These are phyloP conservation scores for Chalciporus pseudorubinellus DNA, from an alignment of 768 basidiomycete genomes.

Conservation along the genomic window DNA sequence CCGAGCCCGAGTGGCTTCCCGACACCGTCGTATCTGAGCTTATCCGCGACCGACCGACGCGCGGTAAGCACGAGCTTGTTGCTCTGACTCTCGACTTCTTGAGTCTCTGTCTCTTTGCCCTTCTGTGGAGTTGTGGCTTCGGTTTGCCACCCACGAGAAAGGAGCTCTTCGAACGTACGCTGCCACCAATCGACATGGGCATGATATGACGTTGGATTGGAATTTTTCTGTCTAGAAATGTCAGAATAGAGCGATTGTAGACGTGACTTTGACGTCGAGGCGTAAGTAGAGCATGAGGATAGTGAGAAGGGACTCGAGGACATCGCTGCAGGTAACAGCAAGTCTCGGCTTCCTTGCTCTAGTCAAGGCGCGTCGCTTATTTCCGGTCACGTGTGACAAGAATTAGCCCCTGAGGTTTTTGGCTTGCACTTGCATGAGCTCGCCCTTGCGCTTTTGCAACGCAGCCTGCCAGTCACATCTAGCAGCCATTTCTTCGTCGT, in stretches of 20 bases:
- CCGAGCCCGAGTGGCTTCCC: conserved; percentile 75
- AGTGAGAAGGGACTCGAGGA: conserved; percentile 15
- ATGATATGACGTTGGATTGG: conserved; percentile 79
- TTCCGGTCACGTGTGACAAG: conserved; percentile 9
- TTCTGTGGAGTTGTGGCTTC: conserved; percentile 13
- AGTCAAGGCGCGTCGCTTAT: conserved; percentile 7
- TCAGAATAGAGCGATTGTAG: conserved; percentile 86
- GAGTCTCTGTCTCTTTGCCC: conserved; percentile 6
- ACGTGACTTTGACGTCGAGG: conserved; percentile 40
- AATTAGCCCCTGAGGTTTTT: background rate
- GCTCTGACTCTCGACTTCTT: conserved; percentile 19
- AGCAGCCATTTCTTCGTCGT: too few relatives aligned
- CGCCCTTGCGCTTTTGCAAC: too few relatives aligned
- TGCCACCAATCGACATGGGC: conserved; percentile 91
- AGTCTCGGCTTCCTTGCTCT: background rate
- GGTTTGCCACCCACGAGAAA: conserved; percentile 55
- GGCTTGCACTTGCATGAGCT: too few relatives aligned
- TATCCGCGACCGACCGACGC: conserved; percentile 51
- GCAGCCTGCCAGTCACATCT: too few relatives aligned
- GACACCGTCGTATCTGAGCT: conserved; percentile 60
- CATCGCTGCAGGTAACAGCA: conserved; percentile 14
- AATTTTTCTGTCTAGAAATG: conserved; percentile 76
- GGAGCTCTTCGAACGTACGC: conserved; percentile 56
- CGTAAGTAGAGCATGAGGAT: conserved; percentile 27
- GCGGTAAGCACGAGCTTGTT: conserved; percentile 65